Evolutionary conservation across 129 eudicot genomes (phyloP).

Genomic region (sunflower (Helianthus annuus)): DNA sequence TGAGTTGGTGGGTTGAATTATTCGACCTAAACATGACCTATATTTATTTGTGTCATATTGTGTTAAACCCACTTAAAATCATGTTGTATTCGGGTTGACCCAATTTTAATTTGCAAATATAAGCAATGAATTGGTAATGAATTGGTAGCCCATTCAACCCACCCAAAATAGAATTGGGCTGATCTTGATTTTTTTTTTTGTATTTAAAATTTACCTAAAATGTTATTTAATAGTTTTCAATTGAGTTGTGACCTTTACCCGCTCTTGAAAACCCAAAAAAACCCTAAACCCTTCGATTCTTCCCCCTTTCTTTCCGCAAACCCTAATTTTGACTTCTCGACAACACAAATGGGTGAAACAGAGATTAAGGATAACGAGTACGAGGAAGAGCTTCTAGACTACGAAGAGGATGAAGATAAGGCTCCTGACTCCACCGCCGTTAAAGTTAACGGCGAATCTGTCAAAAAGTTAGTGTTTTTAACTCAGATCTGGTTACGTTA

Average conservation of each 20-base stretch:
- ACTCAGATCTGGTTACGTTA: background rate
- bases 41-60: too few species aligned
- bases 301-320: background rate
- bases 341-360: conserved; percentile 18
- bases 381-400: conserved; percentile 34
- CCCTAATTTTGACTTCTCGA: background rate
- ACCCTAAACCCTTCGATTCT: background rate
- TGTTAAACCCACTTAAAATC: too few species aligned
- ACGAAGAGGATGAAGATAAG: conserved; percentile 30
- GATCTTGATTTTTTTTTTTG: too few species aligned
- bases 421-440: conserved; percentile 24
- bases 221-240: background rate
- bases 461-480: conserved; percentile 15
- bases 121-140: too few species aligned
- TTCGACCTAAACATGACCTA: too few species aligned
- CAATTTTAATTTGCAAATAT: too few species aligned
- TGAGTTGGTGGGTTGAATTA: too few species aligned
- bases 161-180: too few species aligned
- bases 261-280: background rate
- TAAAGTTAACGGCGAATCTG: conserved; percentile 29
- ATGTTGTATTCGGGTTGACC: too few species aligned
- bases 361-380: conserved; percentile 24
- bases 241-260: background rate
- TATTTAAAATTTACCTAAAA: too few species aligned
- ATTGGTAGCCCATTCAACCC: too few species aligned